Evolutionary conservation across 805 yeast species (phyloP).

Genomic region (Ogataea ganodermae): DNA sequence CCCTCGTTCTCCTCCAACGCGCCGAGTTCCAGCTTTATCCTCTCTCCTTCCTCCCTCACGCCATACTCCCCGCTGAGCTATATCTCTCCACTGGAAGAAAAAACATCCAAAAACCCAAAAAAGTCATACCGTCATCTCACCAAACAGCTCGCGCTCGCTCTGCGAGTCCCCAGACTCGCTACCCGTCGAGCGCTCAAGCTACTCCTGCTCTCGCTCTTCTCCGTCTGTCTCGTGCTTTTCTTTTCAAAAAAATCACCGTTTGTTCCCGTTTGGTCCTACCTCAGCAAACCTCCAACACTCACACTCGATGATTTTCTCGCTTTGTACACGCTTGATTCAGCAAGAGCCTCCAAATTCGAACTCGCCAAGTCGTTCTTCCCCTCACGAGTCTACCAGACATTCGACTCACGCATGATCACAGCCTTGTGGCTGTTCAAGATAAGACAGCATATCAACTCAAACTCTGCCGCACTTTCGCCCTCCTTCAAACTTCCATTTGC

Average conservation of each 20-base stretch:
- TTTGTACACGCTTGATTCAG: slow-evolving; percentile 9
- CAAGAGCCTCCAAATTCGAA: background rate
- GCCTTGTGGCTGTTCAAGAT: slow-evolving; percentile 22
- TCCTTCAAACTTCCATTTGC: slow-evolving; percentile 29
- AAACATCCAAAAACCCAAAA: slow-evolving; percentile 1
- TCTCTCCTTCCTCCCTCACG: slow-evolving; percentile 9
- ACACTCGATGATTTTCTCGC: slow-evolving; percentile 8
- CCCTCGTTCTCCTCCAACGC: slow-evolving; percentile 12
- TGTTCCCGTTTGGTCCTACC: slow-evolving; percentile 7
- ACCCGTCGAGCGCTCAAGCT: slow-evolving; percentile 1
- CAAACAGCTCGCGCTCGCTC: slow-evolving; percentile 2
- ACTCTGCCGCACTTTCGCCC: slow-evolving; percentile 5
- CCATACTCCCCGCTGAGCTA: slow-evolving; percentile 13
- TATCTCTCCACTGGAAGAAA: slow-evolving; percentile 15
- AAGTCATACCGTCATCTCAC: background rate
- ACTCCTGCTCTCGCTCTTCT: background rate
- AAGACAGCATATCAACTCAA: slow-evolving; percentile 13
- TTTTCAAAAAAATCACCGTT: background rate
- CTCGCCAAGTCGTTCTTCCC: slow-evolving; percentile 13
- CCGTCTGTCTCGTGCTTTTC: background rate
- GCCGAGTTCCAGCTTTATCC: slow-evolving; percentile 9
- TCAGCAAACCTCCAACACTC: background rate
- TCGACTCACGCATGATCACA: slow-evolving; percentile 24
- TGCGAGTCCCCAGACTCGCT: slow-evolving; percentile 8
- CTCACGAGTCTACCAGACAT: slow-evolving; percentile 9